Base-by-base conservation (phyloP, 495 filamentous ascomycete species). In the Penicillium cosmopolitanum region DNA sequence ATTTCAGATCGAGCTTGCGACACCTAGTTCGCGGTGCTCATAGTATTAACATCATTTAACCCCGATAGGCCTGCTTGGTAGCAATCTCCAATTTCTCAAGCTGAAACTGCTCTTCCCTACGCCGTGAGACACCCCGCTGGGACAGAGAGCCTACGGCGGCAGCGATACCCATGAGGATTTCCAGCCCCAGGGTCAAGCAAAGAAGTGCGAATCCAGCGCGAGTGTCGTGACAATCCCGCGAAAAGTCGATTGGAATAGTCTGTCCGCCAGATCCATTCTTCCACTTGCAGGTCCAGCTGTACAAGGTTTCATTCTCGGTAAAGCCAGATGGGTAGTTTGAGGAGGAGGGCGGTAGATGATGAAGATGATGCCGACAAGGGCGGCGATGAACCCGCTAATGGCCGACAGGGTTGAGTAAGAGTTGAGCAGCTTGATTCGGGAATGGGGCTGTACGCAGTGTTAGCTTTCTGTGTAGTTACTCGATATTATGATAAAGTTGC, bases 261-360 rank as follows among this genome's bases (percentile, higher is more conserved):
- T 25, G 21, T 21, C 34, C 34, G 13, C 12, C 15, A 38, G 44
- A 33, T 15, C 23, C 21, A 12, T 48, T 46, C 33, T 75, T 72
- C 77, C 79, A 82, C 61, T 81, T 82, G 67, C 81, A 84, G 5
- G 80, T 81, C 81, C 81, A 84, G 51, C 74, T 79, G 25, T 78
- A 69, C 15, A 84, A 68, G 10, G 79, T 83, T 55, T 82, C 80
- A 18, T 72, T 70, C 1, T 63, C 42, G 57, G 61, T 71, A 56
- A 77, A 78, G 25, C 70, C 73, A 18, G 48, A 70, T 12, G 75
- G 73, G 42, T 73, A 71, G 1, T 67, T 63, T 16, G 79, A 73
- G 8, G 72, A 74, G 0, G n/a, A n/a, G 78, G 76, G 9, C 72
- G 72, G 57, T 78, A 74, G 33, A 80, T 75, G 23, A 68, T 70